Conservation (phyloP, 176 grass and related monocot species). For the Pharus latifolius region DNA sequence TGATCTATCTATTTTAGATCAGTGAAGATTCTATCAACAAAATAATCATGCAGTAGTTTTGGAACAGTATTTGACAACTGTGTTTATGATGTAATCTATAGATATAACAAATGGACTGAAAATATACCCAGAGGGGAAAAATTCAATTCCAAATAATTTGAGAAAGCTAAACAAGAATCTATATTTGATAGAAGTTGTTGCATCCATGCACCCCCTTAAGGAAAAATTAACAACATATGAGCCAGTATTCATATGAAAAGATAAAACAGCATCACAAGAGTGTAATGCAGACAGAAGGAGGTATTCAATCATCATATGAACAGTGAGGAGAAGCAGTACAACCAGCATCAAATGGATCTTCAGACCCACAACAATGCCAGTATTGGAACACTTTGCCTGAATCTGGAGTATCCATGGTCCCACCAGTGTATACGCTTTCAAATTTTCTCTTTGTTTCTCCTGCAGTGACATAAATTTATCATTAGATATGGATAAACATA, state of each 20-base stretch:
- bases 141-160: not conserved
- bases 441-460: slow-evolving; percentile 97
- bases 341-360: slow-evolving; percentile 72
- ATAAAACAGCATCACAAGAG: not conserved
- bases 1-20: too few relatives aligned
- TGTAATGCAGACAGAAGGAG: not conserved
- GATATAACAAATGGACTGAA: not conserved
- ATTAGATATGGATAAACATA: not conserved
- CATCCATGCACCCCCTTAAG: not conserved
- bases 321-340: slow-evolving; percentile 75
- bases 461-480: not conserved
- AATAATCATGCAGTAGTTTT: too few relatives aligned
- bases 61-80: too few relatives aligned
- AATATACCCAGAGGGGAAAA: not conserved
- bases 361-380: slow-evolving; percentile 93
- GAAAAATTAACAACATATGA: not conserved
- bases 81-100: too few relatives aligned
- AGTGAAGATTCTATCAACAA: too few relatives aligned
- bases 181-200: not conserved
- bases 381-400: slow-evolving; percentile 86
- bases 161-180: not conserved
- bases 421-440: slow-evolving; percentile 76
- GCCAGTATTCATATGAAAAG: not conserved
- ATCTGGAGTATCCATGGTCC: slow-evolving; percentile 74
- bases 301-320: slow-evolving; percentile 76